Evolutionary conservation across 2,329 filamentous ascomycete species (phyloP).

Genomic region (Sporothrix phasma): DNA sequence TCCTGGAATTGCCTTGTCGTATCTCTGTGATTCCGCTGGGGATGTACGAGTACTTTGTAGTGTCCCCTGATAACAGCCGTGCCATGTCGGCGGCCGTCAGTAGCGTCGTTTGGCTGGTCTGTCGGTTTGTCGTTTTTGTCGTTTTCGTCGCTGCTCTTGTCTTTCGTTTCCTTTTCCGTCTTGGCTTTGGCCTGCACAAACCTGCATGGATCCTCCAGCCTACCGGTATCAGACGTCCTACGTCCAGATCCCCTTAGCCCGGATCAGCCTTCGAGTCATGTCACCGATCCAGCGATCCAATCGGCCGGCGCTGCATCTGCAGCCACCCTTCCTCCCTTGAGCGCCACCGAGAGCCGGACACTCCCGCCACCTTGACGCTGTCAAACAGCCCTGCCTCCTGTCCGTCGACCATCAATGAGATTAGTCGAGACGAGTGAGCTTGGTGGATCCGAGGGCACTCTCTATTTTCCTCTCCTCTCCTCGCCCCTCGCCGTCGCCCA

Average conservation of each 20-base stretch:
- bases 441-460: neutral
- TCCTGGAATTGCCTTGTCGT: neutral
- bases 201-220: no score
- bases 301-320: neutral
- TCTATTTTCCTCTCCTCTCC: neutral
- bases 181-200: neutral
- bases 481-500: neutral
- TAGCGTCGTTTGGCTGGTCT: neutral
- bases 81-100: neutral
- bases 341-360: slow-evolving; percentile 10
- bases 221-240: no score
- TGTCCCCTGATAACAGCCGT: neutral
- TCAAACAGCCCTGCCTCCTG: neutral
- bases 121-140: no score
- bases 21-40: no score
- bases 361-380: neutral
- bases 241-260: no score
- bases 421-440: neutral
- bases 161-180: neutral
- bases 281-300: neutral
- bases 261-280: no score
- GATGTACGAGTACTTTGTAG: neutral
- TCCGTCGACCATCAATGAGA: no score
- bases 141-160: no score
- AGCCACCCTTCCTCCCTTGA: neutral